These are phyloP conservation scores for Rhizoclosmatium globosum DNA, from an alignment of 192 early-diverging fungal genomes.

Conservation along the genomic window DNA sequence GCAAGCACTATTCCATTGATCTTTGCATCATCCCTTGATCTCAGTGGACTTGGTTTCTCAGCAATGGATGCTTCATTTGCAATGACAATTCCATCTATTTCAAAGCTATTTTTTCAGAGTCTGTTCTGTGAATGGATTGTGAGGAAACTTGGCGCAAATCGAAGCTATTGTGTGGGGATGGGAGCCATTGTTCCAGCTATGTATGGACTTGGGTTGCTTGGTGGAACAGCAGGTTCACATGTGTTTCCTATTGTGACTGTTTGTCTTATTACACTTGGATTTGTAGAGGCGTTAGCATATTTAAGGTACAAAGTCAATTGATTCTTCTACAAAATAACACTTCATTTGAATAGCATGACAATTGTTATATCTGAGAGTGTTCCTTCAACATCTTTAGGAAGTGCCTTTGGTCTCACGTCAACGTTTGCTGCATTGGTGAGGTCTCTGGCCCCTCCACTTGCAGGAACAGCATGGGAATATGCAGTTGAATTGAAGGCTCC, in stretches of 20 bases:
- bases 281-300: conserved; percentile 50
- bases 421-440: conserved; percentile 2
- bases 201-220: conserved; percentile 24
- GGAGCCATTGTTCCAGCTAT: conserved; percentile 31
- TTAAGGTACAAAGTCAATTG: conserved; percentile 12
- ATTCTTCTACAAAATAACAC: not conserved
- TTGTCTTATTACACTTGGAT: conserved; percentile 41
- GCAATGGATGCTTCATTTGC: conserved; percentile 34
- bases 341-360: not conserved
- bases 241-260: conserved; percentile 6
- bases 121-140: conserved; percentile 38
- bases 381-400: not conserved
- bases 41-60: conserved; percentile 34
- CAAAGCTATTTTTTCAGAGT: conserved; percentile 51
- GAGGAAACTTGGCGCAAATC: conserved; percentile 2
- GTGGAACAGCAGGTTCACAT: not conserved
- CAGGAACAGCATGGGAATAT: conserved; percentile 1
- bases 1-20: conserved; percentile 50
- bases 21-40: conserved; percentile 39
- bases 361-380: conserved; percentile 6
- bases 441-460: not conserved
- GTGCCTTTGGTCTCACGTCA: conserved; percentile 8
- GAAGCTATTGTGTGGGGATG: conserved; percentile 37
- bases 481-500: not conserved
- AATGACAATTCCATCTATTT: conserved; percentile 38